These are phyloP conservation scores for Xylariales sp. DNA, from an alignment of 2,329 filamentous ascomycete species.

Conservation along the genomic window DNA sequence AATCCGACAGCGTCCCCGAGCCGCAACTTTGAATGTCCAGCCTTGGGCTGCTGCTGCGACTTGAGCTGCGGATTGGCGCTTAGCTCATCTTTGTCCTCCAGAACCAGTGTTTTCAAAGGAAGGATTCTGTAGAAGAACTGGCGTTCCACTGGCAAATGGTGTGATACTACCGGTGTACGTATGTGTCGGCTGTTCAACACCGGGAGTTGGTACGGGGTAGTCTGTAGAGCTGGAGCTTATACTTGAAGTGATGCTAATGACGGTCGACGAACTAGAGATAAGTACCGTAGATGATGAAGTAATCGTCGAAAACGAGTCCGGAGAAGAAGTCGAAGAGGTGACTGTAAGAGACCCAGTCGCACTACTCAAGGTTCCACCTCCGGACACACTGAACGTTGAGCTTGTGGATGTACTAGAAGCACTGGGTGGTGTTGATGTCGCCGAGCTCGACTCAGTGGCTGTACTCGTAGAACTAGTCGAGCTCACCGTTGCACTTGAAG, in stretches of 20 bases:
- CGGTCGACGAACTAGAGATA: no score
- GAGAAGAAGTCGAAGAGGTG: no score
- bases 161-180: background rate
- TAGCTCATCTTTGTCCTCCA: background rate
- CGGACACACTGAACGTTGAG: no score
- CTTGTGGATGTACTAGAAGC: no score
- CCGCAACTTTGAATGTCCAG: background rate
- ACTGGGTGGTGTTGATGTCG: no score
- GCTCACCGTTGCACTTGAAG: no score
- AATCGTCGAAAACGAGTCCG: no score
- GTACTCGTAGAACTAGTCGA: no score
- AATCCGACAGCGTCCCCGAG: background rate
- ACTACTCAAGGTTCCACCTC: no score
- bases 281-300: no score
- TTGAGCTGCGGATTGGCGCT: slow-evolving; percentile 2
- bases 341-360: no score
- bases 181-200: background rate
- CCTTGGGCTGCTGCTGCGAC: background rate
- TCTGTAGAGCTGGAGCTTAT: background rate
- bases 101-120: background rate
- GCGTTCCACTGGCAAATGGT: background rate
- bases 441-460: no score
- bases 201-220: background rate
- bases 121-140: background rate
- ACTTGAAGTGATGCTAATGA: background rate